Evolutionary conservation across 176 grass and related monocot species (phyloP).

Genomic region (Canna indica): DNA sequence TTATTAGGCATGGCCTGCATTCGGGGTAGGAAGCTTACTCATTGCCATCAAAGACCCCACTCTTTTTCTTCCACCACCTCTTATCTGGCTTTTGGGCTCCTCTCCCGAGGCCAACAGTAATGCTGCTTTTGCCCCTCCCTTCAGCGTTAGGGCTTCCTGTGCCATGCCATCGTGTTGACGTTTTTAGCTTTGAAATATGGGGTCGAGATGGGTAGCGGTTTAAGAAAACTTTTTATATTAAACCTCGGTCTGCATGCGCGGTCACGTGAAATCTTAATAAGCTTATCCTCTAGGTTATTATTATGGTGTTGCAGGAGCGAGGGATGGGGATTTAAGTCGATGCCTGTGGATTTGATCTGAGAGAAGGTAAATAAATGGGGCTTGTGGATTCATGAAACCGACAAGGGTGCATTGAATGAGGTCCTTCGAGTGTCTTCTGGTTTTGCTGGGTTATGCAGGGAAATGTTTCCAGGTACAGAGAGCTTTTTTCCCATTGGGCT

Average conservation of each 20-base stretch:
- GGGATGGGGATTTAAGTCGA: too few species aligned
- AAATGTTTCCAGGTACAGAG: background rate
- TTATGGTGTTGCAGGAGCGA: too few species aligned
- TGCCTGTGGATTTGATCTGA: too few species aligned
- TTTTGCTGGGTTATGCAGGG: background rate
- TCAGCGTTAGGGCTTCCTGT: too few species aligned
- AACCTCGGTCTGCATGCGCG: background rate
- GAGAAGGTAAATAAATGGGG: too few species aligned
- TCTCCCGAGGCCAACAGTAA: background rate
- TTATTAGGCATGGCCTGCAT: conserved; percentile 7
- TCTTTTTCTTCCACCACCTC: background rate
- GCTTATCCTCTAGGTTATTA: too few species aligned
- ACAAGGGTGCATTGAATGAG: background rate
- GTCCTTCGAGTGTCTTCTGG: background rate
- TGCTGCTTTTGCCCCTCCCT: background rate
- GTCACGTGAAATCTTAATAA: background rate
- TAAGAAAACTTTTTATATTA: background rate
- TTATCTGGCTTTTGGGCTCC: background rate
- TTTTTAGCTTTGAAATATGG: background rate
- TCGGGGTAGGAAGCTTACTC: conserved; percentile 3
- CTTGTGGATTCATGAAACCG: too few species aligned
- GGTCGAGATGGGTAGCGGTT: background rate
- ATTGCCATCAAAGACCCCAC: conserved; percentile 8
- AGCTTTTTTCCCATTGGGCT: too few species aligned
- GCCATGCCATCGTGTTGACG: background rate